Evolutionary conservation across 148 eudicot genomes (phyloP).

Genomic region (Rhododendron simsii): DNA sequence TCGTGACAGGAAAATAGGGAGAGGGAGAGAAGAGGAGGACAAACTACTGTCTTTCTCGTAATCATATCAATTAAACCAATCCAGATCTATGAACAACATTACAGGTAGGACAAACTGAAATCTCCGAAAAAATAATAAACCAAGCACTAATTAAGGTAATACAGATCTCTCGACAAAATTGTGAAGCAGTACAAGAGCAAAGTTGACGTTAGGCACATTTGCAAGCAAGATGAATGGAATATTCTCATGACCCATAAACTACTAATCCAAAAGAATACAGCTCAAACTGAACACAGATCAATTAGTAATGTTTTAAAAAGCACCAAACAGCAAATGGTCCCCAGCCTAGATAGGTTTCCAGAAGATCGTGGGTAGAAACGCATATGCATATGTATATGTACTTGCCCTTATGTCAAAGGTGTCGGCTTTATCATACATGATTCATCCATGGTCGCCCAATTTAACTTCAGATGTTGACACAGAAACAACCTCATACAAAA

Average conservation of each 20-base stretch:
- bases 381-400: neutral
- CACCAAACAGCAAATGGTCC: neutral
- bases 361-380: neutral
- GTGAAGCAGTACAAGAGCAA: neutral
- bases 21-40: neutral
- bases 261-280: neutral
- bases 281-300: neutral
- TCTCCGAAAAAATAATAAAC: neutral
- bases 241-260: neutral
- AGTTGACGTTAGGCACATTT: neutral
- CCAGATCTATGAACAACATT: constrained; percentile 1
- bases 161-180: neutral
- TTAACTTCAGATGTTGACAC: neutral
- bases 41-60: neutral
- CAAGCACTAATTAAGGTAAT: neutral
- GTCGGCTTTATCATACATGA: neutral
- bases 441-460: neutral
- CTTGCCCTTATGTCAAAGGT: neutral
- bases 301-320: neutral
- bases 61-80: neutral
- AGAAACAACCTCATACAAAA: neutral
- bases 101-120: neutral
- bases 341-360: neutral
- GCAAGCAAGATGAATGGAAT: neutral
- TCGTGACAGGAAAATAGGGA: neutral